Evolutionary conservation across 768 basidiomycete species (phyloP), one percentile per base, ranked within the genome.

Genomic region (Mycena latifolia): DNA sequence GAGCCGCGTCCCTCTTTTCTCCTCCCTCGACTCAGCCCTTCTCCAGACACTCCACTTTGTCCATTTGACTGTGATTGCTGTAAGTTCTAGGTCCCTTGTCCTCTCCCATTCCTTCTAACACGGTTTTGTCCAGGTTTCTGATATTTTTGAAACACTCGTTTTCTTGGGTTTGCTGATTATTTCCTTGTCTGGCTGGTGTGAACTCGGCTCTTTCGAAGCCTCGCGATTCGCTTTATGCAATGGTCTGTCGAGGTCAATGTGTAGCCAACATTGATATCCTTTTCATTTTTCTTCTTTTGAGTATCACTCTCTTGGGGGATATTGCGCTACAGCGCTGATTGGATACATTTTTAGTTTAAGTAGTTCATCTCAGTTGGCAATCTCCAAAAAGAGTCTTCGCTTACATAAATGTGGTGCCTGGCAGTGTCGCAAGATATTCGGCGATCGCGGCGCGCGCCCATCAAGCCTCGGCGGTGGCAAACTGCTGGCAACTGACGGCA

Each of bases 31-130:
- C 48, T 35, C 57, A 69, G 61, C 56, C 65, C 10, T 15, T 64
- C 65, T 9, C 33, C 77, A 95, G 94, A 92, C 76, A 94, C 94
- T 0, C 86, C 92, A 4, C 76, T 92, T 43, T 95, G 94, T 79
- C 94, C 94, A 8, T 95, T 95, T 74, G 94, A 95, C 75, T 95
- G 94, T 76, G 83, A 92, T 39, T 95, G 94, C 72, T 95, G 94
- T 94, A 72, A 78, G 92, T 76, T 50, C 9, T 15, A 6, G 2
- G 5, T 45, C 27, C 62, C 37, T 9, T 39, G 5, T n/a, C 41
- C 24, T 50, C 53, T 20, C 15, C 3, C 9, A 12, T 1, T 17
- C 20, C 28, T 60, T 9, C 35, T 50, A 46, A 59, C 65, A 22
- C n/a, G 11, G 5, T 39, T 39, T 39, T 6, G 18, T 48, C 41